Percentiles rank a stretch among this genome's conserved stretches.
phyloP scores from a whole-genome alignment of 441 rosid genomes.

The Pelargonium citronellum region DNA sequence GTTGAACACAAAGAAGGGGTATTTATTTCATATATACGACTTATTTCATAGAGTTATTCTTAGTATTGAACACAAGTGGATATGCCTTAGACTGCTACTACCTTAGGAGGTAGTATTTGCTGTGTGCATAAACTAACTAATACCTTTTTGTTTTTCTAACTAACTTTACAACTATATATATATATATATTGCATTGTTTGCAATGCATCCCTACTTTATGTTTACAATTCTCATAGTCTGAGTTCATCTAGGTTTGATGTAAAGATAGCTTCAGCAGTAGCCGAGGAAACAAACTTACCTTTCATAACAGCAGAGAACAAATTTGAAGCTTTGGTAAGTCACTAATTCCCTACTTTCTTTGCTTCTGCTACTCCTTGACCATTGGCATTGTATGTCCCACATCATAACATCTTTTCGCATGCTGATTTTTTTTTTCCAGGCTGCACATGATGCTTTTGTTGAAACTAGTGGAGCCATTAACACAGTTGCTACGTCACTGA shows the following conservation, averaged over 20 bases:
- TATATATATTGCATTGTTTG: too few species aligned
- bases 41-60: not conserved
- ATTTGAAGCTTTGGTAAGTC: constrained; percentile 89
- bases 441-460: constrained; percentile 98
- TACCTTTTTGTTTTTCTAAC: too few species aligned
- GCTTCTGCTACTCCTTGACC: too few species aligned
- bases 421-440: constrained; percentile 40
- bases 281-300: constrained; percentile 83
- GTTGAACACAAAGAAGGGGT: constrained; percentile 95
- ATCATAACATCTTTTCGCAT: too few species aligned
- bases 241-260: constrained; percentile 63
- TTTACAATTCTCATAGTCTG: constrained; percentile 13
- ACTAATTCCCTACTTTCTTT: constrained; percentile 17
- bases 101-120: too few species aligned
- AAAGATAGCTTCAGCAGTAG: constrained; percentile 86
- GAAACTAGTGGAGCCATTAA: constrained; percentile 92
- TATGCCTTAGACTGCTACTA: too few species aligned
- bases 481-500: constrained; percentile 68
- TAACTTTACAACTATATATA: not conserved
- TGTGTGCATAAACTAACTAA: too few species aligned
- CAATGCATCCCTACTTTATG: not conserved
- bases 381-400: too few species aligned
- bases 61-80: not conserved
- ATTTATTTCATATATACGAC: constrained; percentile 19
- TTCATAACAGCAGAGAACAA: constrained; percentile 91